Evolutionary conservation across 1,284 basidiomycete species (phyloP).

Genomic region (Cutaneotrichosporon cutaneum): DNA sequence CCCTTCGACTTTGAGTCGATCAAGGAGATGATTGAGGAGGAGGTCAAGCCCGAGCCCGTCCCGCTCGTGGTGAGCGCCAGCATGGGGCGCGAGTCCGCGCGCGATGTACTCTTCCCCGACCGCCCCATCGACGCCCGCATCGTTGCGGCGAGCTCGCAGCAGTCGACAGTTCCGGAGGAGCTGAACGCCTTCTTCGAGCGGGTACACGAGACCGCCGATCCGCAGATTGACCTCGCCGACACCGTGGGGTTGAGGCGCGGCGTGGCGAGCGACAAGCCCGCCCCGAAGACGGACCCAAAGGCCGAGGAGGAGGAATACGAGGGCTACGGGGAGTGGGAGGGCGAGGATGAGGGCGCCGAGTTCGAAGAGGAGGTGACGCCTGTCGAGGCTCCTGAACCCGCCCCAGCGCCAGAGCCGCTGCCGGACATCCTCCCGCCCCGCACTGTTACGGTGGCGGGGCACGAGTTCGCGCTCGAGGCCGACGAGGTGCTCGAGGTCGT

Average conservation of each 20-base stretch:
- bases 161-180: slow-evolving; percentile 2
- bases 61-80: slow-evolving; percentile 3
- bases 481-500: slow-evolving; percentile 22
- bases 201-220: slow-evolving; percentile 6
- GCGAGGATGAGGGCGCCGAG: neutral
- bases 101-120: slow-evolving; percentile 21
- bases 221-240: slow-evolving; percentile 12
- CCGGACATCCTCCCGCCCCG: slow-evolving; percentile 8
- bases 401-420: neutral
- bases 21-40: slow-evolving; percentile 12
- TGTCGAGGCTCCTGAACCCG: neutral
- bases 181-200: slow-evolving; percentile 17
- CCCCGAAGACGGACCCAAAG: neutral
- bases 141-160: neutral
- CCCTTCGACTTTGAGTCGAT: slow-evolving; percentile 16
- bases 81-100: neutral
- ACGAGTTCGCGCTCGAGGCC: slow-evolving; percentile 11
- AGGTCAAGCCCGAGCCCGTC: neutral
- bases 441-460: neutral
- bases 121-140: slow-evolving; percentile 20
- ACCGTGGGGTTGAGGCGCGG: slow-evolving; percentile 16
- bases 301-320: neutral
- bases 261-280: neutral
- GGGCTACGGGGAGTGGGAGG: neutral
- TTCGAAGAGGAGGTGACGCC: neutral